Conservation (phyloP, 352 stramenopile genomes). For the Globisporangium lucens region DNA sequence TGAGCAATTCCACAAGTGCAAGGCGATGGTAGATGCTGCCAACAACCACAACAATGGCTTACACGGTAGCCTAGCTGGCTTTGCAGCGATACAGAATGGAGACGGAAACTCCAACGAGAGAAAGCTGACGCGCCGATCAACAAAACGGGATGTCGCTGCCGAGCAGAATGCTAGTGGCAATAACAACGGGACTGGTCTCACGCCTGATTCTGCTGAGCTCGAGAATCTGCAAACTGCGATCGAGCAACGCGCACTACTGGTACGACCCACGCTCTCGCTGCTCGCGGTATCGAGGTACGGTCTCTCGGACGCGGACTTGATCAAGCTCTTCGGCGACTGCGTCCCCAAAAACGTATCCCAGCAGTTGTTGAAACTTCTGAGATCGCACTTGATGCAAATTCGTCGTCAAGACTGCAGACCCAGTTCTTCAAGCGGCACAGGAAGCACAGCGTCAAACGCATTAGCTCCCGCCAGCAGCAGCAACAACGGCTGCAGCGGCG, state of each 20-base stretch:
- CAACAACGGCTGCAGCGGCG: slow-evolving; percentile 10
- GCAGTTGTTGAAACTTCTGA: slow-evolving; percentile 46
- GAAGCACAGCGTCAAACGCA: not conserved
- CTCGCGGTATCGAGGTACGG: slow-evolving; percentile 68
- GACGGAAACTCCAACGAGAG: slow-evolving; percentile 3
- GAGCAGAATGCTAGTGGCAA: not conserved
- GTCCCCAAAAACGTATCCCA: slow-evolving; percentile 38
- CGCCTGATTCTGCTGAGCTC: slow-evolving; percentile 35
- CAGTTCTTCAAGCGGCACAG: not conserved
- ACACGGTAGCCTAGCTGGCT: not conserved
- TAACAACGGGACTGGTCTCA: not conserved
- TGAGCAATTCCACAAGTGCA: slow-evolving; percentile 32
- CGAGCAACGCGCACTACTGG: slow-evolving; percentile 66
- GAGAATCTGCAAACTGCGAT: slow-evolving; percentile 48
- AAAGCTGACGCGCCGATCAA: slow-evolving; percentile 10
- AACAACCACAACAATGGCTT: not conserved
- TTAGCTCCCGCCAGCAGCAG: not conserved
- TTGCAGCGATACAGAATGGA: not conserved
- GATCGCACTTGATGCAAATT: slow-evolving; percentile 75
- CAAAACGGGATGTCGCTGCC: slow-evolving; percentile 6
- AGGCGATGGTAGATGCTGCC: slow-evolving; percentile 6
- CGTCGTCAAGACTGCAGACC: slow-evolving; percentile 43
- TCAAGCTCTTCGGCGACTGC: slow-evolving; percentile 49
- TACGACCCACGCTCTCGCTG: slow-evolving; percentile 71
- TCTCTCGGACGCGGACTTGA: slow-evolving; percentile 60